Evolutionary conservation across 371 early-diverging fungal species (phyloP), one percentile per base, ranked within the genome.

Genomic region (Choanephora cucurbitarum): DNA sequence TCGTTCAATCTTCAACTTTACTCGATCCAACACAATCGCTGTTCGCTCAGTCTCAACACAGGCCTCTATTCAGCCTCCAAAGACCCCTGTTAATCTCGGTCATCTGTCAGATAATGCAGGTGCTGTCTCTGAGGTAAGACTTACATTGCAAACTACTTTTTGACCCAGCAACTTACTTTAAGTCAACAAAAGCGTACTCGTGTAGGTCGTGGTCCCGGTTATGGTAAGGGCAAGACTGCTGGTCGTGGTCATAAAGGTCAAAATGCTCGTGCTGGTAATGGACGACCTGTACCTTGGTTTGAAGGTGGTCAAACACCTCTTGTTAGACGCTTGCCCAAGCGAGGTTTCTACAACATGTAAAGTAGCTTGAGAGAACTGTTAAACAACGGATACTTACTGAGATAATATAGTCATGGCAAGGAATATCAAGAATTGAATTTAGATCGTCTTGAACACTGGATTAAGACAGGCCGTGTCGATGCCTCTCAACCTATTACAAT

Each of bases 291-390:
- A 18, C 91, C 90, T 4, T 93, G 89, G 33, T 97, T 93, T 68
- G 95, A 95, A 75, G 98, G 98, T 70, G 98, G 98, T 45, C 96
- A 96, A 69, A 92, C 92, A 11, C 92, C 94, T 41, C 57, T 96
- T 43, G 79, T 86, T 32, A 84, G 85, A 55, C 82, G 87, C n/a
- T 79, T 93, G 41, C 98, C 98, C 7, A 94, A 95, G 77, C 85
- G 92, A 53, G 97, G 97, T 55, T 92, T 91, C 73, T 82, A 79
- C 65, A 91, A 92, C 77, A 67, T 80, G 82, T 82, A 84, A 64
- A 77, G 55, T 40, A 15, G 13, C 11, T 14, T 14, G 5, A 44
- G 21, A 46, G 23, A 10, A 23, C 8, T 21, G 24, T 23, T 22
- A 13, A 18, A 4, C 31, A 6, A 31, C 9, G 13, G 3, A 11